Evolutionary conservation across 2,329 filamentous ascomycete genomes (phyloP), one percentile per base, ranked within the genome.

Genomic region (Aureobasidium sp.): DNA sequence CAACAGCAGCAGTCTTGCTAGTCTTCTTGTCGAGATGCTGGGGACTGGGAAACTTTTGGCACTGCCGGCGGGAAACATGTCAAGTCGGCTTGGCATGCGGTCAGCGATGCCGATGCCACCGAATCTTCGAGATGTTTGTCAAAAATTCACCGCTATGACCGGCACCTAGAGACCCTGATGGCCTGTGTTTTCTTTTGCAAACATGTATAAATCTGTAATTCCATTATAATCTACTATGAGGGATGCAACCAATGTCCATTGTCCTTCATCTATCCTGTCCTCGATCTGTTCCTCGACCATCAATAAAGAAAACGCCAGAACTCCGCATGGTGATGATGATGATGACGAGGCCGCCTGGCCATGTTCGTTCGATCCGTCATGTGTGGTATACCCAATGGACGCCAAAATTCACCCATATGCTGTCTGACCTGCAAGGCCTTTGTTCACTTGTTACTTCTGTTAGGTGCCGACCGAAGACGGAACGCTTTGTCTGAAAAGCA

Each of bases 401-500:
- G 57, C 57, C 57, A 5, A 23, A 10, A 39, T 50, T 26, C n/a
- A 46, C 46, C 36, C 34, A 51, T 50, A 41, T 60, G 46, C 57
- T 48, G 29, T 32, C 27, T 37, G 42, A 37, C 13, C 20, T 15
- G n/a, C 3, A 2, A 39, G 20, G 55, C 7, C n/a, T 6, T 23
- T 27, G 12, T 26, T 60, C 27, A 62, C 36, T 62, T 53, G 39
- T 50, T 56, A 34, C 26, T 62, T 52, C 58, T 63, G 29, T 32
- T 32, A 23, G 62, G 62, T 17, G 55, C 53, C 20, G 78, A 79
- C 32, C 77, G 72, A 66, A 78, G 74, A 44, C 77, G 70, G 62
- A 80, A 79, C 48, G 77, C 75, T 61, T 79, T 79, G 64, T 79
- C 78, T 79, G 46, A 23, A n/a, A n/a, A 29, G 41, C 27, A 27